Base-by-base conservation (phyloP, 345 rosid genomes). In the Sonneratia caseolaris region DNA sequence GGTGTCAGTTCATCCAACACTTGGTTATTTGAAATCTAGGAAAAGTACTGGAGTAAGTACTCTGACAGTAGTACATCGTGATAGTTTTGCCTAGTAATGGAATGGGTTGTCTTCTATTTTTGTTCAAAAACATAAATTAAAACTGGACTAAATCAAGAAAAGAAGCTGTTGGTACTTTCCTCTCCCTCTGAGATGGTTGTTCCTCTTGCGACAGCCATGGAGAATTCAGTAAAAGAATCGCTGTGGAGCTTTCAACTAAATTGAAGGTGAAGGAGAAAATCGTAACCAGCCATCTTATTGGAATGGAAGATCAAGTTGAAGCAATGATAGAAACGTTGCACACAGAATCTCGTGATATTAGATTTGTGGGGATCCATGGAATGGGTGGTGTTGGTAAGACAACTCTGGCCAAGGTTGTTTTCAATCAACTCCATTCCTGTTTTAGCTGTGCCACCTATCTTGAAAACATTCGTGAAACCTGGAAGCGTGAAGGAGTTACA, bases 321-420 rank as follows among this genome's bases (percentile, higher is more conserved):
- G 21, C 37, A 70, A 45, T 70, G 18, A 49, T 70, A 1, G 2
- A n/a, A 16, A 22, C 55, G n/a, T 2, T 70, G 21, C 5, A 70
- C 3, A 15, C 47, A 0, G 21, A 56, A 16, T 37, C 37, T 19
- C 2, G 37, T 22, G 73, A 71, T 18, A 9, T 57, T 37, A 37
- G 73, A 36, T 43, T 37, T 4, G 19, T 70, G 0, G 72, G 72
- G 0, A 70, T 70, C 11, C 55, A 56, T 2, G 72, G 72, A 0
- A 70, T 70, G 48, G 61, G 73, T 37, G 73, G 73, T 16, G 40
- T 71, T 9, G 73, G 73, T 24, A 71, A 71, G 67, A 71, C 73
- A 0, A 71, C 55, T 57, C 66, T 71, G 37, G 67, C 73, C 35
- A 71, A 71, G 1, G 5, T 57, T 37, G 43, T 57, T 1, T 71